A percentile compares a stretch with the other conserved stretches of the same genome.
Conservation (phyloP, 768 basidiomycete species). For the Macrocybe gigantea region DNA sequence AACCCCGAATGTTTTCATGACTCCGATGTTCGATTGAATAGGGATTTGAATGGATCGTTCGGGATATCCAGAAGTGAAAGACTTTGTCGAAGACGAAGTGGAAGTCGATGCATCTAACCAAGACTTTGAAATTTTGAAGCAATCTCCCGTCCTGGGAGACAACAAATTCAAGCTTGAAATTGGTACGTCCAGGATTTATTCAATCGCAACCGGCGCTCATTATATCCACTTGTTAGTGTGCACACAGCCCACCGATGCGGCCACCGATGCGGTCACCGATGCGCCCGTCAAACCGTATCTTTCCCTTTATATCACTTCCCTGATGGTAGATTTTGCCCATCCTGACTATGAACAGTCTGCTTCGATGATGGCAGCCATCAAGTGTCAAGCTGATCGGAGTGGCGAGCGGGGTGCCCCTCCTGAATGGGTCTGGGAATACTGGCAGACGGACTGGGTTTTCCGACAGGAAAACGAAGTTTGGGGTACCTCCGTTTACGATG, state of each 20-base stretch:
- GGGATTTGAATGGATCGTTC: constrained; percentile 73
- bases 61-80: constrained; percentile 49
- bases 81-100: constrained; percentile 47
- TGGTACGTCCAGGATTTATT: constrained; percentile 26
- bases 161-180: constrained; percentile 71
- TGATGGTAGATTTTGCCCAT: constrained; percentile 56
- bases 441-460: constrained; percentile 70
- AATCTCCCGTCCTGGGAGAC: constrained; percentile 63
- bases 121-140: constrained; percentile 57
- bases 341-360: constrained; percentile 54
- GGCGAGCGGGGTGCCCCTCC: constrained; percentile 61
- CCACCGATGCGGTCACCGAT: constrained; percentile 13
- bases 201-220: no score
- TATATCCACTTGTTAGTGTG: neutral
- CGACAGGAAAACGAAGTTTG: constrained; percentile 67
- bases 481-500: constrained; percentile 33
- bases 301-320: constrained; percentile 61
- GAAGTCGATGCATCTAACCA: constrained; percentile 25
- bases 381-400: constrained; percentile 51
- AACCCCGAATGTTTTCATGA: neutral
- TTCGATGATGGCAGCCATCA: constrained; percentile 71
- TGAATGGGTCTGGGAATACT: constrained; percentile 71
- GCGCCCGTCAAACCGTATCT: constrained; percentile 33
- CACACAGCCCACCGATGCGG: constrained; percentile 18
- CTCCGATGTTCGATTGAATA: constrained; percentile 17